phyloP scores from a whole-genome alignment of 805 yeast species.

The Blastobotrys chiropterorum region DNA sequence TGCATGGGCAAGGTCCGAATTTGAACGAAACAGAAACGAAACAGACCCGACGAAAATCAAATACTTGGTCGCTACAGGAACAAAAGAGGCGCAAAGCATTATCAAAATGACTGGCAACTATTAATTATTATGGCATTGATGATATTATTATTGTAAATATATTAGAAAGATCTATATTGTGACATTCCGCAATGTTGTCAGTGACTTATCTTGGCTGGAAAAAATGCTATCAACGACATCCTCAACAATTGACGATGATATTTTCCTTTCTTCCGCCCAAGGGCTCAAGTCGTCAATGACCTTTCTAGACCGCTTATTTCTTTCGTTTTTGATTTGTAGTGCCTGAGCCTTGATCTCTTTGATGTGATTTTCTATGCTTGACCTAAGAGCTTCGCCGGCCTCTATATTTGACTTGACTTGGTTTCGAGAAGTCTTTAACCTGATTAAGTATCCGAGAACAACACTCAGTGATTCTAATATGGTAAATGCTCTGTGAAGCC shows the following conservation, averaged over 20 bases:
- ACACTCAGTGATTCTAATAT: conserved; percentile 24
- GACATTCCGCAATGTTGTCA: conserved; percentile 7
- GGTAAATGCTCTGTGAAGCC: conserved; percentile 24
- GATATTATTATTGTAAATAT: not conserved
- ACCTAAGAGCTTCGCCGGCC: conserved; percentile 6
- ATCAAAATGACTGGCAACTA: conserved; percentile 15
- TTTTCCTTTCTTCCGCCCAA: conserved; percentile 17
- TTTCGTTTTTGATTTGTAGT: conserved; percentile 11
- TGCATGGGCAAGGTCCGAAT: conserved; percentile 32
- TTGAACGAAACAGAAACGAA: conserved; percentile 24
- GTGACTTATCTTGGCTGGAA: conserved; percentile 12
- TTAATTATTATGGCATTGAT: not conserved
- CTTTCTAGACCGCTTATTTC: conserved; percentile 5
- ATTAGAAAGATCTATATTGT: not conserved
- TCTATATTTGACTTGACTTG: conserved; percentile 13
- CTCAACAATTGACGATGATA: conserved; percentile 12
- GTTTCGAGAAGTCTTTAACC: conserved; percentile 12
- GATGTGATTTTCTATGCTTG: not conserved
- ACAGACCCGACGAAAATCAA: conserved; percentile 26
- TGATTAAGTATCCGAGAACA: conserved; percentile 10
- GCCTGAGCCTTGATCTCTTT: conserved; percentile 12
- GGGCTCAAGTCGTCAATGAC: conserved; percentile 9
- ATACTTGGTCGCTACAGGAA: conserved; percentile 30
- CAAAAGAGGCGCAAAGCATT: conserved; percentile 28
- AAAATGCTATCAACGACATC: conserved; percentile 17